Evolutionary conservation across 75 land plant species (phyloP).

Genomic region (Pinus albicaulis): DNA sequence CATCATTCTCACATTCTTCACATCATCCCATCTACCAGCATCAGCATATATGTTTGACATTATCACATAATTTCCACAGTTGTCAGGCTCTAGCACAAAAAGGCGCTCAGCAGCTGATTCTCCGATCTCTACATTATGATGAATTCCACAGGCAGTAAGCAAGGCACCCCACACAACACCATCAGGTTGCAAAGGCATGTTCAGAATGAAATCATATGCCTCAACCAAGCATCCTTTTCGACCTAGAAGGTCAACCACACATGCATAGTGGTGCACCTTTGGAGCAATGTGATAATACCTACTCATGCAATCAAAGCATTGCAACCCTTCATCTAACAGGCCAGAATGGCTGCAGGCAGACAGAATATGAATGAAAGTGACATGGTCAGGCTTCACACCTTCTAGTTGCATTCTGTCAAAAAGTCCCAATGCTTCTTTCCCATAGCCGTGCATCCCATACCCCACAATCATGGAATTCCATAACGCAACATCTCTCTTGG

Average conservation of each 20-base stretch:
- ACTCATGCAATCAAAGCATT: not conserved
- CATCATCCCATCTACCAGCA: not conserved
- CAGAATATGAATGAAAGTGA: not conserved
- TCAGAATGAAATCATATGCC: not conserved
- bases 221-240: not conserved
- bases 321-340: not conserved
- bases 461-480: not conserved
- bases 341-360: slow-evolving; percentile 5
- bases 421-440: not conserved
- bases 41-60: not conserved
- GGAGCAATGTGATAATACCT: not conserved
- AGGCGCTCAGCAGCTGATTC: not conserved
- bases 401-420: not conserved
- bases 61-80: not conserved
- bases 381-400: slow-evolving; percentile 6
- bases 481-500: not conserved
- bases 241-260: not conserved
- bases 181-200: not conserved
- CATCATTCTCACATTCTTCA: not conserved
- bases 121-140: not conserved
- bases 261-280: not conserved
- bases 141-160: not conserved
- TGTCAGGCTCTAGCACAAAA: not conserved
- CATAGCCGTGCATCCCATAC: not conserved
- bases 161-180: not conserved